A percentile compares a stretch with the other conserved stretches of the same genome.
Conservation (phyloP, 1,284 basidiomycete genomes). For the Schizopora paradoxa region DNA sequence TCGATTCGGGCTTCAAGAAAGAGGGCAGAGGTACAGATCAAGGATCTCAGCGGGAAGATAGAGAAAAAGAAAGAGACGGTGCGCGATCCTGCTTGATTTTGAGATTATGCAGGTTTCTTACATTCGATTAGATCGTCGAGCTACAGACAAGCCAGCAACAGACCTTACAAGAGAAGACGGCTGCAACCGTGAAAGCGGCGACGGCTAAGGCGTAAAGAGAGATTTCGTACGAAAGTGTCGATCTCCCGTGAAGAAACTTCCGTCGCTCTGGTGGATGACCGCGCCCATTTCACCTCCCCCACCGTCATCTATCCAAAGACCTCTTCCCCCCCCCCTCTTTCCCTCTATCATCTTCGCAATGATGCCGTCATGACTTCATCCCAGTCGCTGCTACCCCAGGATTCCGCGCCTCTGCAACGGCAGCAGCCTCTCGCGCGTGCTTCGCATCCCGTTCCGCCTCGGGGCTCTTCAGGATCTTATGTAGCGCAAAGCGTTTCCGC, state of each 20-base stretch:
- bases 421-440: conserved; percentile 3
- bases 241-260: no score
- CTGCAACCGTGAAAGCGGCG: not conserved
- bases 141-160: conserved; percentile 55
- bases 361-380: not conserved
- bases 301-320: not conserved
- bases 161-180: conserved; percentile 15
- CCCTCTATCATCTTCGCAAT: not conserved
- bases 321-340: not conserved
- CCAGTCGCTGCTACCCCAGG: not conserved
- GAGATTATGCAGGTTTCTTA: no score
- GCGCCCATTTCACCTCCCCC: not conserved
- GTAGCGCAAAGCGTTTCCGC: conserved; percentile 66
- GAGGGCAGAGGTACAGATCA: conserved; percentile 74
- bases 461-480: conserved; percentile 61
- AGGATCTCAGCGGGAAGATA: conserved; percentile 66
- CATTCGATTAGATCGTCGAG: conserved; percentile 67
- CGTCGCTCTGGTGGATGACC: not conserved
- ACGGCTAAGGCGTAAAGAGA: no score
- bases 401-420: not conserved
- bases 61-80: conserved; percentile 82
- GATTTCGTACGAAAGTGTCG: no score
- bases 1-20: conserved; percentile 43
- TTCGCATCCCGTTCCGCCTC: conserved; percentile 47
- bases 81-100: no score